Evolutionary conservation across 139 green algal species (phyloP), one percentile per base, ranked within the genome.

Genomic region (Coelastrella sp.): DNA sequence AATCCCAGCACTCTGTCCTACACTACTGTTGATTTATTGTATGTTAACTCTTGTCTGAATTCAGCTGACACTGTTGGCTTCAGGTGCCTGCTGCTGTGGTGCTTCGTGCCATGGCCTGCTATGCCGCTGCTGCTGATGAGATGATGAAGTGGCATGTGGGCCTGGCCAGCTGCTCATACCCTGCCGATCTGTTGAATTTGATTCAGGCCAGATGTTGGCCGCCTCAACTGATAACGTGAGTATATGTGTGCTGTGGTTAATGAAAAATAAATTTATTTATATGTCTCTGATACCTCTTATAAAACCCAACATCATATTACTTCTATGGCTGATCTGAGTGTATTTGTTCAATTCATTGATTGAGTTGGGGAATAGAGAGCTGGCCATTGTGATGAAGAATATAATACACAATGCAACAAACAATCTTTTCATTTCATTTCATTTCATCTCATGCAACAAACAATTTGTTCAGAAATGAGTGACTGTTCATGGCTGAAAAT

Each of bases 1-100:
- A 49, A 49, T 49, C 35, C 35, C 35, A 3, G 35, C 35, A 49
- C 1, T 57, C 8, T 49, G 7, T 12, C 27, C 12, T 20, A 20
- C 59, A 7, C 73, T 66, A 12, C 57, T 20, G 49, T 63, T 56
- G 49, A 25, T 19, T 7, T 20, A 83, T 0, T 8, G 10, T 25
- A 24, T 66, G 78, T 57, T n/a, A 15, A 25, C 19, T 5, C 7
- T 56, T 20, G 12, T 12, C 8, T 70, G 78, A 14, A 11, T 8
- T 49, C 57, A 49, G 27, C 22, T 84, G 17, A 7, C 10, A 6
- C 25, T 61, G 6, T n/a, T 24, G 9, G 1, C 9, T 85, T 59
- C 60, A 88, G 65, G 17, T 88, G 27, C 82, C 82, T 61, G 82
- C 82, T 63, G 82, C 82, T 63, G 63, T 65, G 0, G 82, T 88